Base-by-base conservation (phyloP, 345 rosid genomes). In the Pistacia integerrima region DNA sequence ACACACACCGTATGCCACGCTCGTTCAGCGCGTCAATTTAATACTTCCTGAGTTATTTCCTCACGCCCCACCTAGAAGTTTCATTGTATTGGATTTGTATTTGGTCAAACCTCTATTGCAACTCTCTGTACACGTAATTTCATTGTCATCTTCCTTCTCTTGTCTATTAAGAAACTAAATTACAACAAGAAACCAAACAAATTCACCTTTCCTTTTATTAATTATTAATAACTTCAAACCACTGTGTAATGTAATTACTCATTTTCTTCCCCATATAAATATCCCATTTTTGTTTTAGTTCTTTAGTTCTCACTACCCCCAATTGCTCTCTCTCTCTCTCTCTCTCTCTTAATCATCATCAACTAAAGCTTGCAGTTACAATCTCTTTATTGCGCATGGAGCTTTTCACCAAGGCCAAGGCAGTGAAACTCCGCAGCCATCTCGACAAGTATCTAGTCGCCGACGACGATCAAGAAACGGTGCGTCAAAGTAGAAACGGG, bases 401-500 rank as follows among this genome's bases (percentile, higher is more conserved):
- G 81, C 17, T 91, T 7, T 90, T 96, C 75, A 79, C 83, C 61
- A 86, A 93, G 72, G 76, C 93, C 3, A 85, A 80, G 79, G 90
- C 81, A 12, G 90, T 93, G 9, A 93, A 85, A 85, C 85, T 96
- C 77, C 86, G 94, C 12, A 87, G 97, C 88, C 98, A 93, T 84
- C 92, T 90, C 1, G 93, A 88, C 64, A 96, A 96, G 82, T 93
- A 92, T 80, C 52, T 96, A 10, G 81, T 91, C 56, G 97, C 98
- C 52, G 94, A 86, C 72, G 97, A 91, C 58, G 94, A 92, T 33
- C 82, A 80, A 33, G 81, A 85, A 82, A 85, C 86, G 36, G 76
- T 85, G 67, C 92, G 94, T 33, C 99, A 96, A 79, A 92, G 93
- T 83, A 86, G 93, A n/a, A 85, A 88, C 72, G 89, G 87, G 48